Evolutionary conservation across 345 rosid species (phyloP).

Genomic region (Eucalyptus curtisii): DNA sequence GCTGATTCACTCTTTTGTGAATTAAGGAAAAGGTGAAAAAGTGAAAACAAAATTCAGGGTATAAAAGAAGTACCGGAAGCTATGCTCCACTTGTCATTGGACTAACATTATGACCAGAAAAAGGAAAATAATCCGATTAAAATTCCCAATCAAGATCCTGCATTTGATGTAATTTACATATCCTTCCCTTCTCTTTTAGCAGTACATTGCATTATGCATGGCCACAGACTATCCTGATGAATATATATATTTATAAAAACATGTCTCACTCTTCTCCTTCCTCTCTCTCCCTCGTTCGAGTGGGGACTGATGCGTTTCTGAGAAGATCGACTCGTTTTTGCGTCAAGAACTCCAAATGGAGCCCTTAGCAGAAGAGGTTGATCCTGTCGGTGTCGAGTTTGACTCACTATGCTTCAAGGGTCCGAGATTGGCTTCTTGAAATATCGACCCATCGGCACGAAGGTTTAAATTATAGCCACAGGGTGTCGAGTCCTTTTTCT

Average conservation of each 20-base stretch:
- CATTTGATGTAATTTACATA: neutral
- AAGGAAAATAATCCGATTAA: neutral
- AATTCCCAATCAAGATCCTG: neutral
- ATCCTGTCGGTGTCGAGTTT: fast-evolving
- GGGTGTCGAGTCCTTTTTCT: neutral
- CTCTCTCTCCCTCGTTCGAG: neutral
- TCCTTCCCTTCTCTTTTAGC: neutral
- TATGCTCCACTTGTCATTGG: neutral
- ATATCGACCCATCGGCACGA: neutral
- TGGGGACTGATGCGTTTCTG: neutral
- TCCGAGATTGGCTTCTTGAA: neutral
- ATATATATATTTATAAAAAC: neutral
- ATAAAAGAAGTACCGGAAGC: neutral
- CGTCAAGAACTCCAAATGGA: neutral
- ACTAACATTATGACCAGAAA: neutral
- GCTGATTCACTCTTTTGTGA: neutral
- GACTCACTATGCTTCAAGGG: neutral
- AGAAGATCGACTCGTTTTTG: neutral
- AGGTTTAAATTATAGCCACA: neutral
- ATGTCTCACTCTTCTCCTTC: neutral
- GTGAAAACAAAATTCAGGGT: fast-evolving
- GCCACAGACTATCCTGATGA: neutral
- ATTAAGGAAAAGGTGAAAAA: neutral
- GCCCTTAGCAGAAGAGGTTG: neutral
- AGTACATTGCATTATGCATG: neutral